Evolutionary conservation across 768 basidiomycete species (phyloP).

Genomic region (Leucosporidium scottii): DNA sequence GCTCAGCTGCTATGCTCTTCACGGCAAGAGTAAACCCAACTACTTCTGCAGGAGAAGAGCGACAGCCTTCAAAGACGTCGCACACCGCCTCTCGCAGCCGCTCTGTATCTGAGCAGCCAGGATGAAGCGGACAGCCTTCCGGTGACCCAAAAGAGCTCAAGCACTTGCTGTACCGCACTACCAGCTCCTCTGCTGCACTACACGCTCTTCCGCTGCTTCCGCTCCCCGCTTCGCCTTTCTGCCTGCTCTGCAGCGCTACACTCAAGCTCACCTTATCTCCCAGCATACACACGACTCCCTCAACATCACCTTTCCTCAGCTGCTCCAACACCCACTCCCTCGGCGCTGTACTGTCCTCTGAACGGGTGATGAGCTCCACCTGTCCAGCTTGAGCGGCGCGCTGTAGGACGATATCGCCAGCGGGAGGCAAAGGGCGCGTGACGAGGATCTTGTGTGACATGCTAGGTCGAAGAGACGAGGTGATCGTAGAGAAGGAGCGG

Average conservation of each 20-base stretch:
- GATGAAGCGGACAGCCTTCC: neutral
- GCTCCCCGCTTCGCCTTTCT: neutral
- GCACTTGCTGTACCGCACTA: neutral
- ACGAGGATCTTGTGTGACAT: constrained; percentile 37
- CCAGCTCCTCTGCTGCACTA: neutral
- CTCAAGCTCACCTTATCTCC: constrained; percentile 32
- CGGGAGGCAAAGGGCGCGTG: constrained; percentile 34
- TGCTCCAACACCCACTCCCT: constrained; percentile 69
- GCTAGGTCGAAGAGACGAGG: too few species aligned
- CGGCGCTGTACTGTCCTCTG: constrained; percentile 53
- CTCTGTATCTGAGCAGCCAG: neutral
- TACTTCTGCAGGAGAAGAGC: too few species aligned
- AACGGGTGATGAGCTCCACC: constrained; percentile 50
- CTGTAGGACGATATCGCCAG: constrained; percentile 33
- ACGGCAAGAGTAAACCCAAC: too few species aligned
- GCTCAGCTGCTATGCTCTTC: too few species aligned
- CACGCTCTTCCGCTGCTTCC: too few species aligned
- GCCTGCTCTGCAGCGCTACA: constrained; percentile 3
- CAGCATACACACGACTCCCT: constrained; percentile 54
- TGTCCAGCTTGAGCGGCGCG: constrained; percentile 1
- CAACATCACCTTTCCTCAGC: constrained; percentile 51
- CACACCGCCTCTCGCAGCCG: constrained; percentile 12
- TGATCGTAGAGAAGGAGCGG: too few species aligned
- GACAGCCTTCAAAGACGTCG: neutral
- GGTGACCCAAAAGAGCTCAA: neutral